Percentiles rank a stretch among this genome's conserved stretches.
phyloP scores from a whole-genome alignment of 2,329 filamentous ascomycete genomes.

The Botrytis pseudocinerea region DNA sequence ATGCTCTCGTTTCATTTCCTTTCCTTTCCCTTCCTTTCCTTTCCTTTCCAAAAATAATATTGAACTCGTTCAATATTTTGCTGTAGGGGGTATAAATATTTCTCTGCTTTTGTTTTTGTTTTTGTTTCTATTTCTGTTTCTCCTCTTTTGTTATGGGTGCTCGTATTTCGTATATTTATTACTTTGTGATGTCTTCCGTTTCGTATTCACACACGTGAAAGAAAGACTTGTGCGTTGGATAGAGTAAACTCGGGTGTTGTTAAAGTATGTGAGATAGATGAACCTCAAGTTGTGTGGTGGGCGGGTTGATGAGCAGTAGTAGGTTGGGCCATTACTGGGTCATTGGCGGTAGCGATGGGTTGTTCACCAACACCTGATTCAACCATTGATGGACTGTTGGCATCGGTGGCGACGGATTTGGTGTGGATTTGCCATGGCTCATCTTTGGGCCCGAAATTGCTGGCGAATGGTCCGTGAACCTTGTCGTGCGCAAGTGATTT shows the following conservation, averaged over 20 bases:
- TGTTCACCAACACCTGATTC: not conserved
- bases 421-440: constrained; percentile 5
- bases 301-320: not conserved
- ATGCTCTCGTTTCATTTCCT: not conserved
- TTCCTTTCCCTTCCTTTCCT: not conserved
- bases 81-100: not conserved
- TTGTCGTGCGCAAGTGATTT: constrained; percentile 43
- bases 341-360: not conserved
- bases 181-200: not conserved
- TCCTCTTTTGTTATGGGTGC: not conserved
- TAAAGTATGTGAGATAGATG: not conserved
- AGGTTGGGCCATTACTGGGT: not conserved
- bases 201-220: not conserved
- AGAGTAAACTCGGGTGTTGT: not conserved
- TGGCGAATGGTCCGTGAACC: constrained; percentile 33
- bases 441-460: constrained; percentile 19
- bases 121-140: not conserved
- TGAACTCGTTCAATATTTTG: not conserved
- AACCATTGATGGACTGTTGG: not conserved
- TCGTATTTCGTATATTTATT: not conserved
- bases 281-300: not conserved
- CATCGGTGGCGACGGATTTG: not conserved
- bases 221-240: not conserved
- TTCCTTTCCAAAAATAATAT: not conserved
- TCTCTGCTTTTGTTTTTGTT: not conserved